These are phyloP conservation scores for Parathielavia hyrcaniae DNA, from an alignment of 495 filamentous ascomycete species.

Conservation along the genomic window DNA sequence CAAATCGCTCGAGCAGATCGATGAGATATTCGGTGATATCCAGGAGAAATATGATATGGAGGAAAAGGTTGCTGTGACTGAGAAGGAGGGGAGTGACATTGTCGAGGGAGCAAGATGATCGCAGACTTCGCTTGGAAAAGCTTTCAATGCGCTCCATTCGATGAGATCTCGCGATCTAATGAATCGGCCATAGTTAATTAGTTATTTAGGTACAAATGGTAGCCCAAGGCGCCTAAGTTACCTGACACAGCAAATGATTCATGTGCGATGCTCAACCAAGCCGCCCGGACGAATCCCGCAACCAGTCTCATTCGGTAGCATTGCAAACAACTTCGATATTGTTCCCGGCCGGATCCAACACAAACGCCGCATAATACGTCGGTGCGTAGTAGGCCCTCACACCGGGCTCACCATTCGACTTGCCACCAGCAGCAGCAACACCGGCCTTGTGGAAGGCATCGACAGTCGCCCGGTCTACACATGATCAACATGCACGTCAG, in stretches of 20 bases:
- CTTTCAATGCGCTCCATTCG: neutral
- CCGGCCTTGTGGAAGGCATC: conserved; percentile 23
- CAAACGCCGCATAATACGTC: conserved; percentile 48
- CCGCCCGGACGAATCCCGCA: neutral
- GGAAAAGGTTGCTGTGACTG: neutral
- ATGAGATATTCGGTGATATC: conserved; percentile 40
- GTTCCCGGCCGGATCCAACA: conserved; percentile 48
- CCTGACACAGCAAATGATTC: too few relatives aligned
- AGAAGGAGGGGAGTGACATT: neutral
- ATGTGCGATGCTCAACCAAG: neutral
- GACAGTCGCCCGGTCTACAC: conserved; percentile 19
- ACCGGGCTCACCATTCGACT: conserved; percentile 44
- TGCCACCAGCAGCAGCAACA: conserved; percentile 21
- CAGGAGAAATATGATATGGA: conserved; percentile 7
- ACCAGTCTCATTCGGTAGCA: neutral
- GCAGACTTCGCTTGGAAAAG: neutral
- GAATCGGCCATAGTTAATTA: too few relatives aligned
- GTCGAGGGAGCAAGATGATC: neutral
- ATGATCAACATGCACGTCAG: neutral
- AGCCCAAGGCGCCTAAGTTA: too few relatives aligned
- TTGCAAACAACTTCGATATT: conserved; percentile 42
- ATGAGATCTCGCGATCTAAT: too few relatives aligned
- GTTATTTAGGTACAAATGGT: too few relatives aligned
- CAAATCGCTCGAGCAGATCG: conserved; percentile 50
- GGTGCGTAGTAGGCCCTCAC: conserved; percentile 34